A percentile compares a stretch with the other conserved stretches of the same genome.
phyloP scores from a whole-genome alignment of 305 asterid species.

The Salvia sclarea region DNA sequence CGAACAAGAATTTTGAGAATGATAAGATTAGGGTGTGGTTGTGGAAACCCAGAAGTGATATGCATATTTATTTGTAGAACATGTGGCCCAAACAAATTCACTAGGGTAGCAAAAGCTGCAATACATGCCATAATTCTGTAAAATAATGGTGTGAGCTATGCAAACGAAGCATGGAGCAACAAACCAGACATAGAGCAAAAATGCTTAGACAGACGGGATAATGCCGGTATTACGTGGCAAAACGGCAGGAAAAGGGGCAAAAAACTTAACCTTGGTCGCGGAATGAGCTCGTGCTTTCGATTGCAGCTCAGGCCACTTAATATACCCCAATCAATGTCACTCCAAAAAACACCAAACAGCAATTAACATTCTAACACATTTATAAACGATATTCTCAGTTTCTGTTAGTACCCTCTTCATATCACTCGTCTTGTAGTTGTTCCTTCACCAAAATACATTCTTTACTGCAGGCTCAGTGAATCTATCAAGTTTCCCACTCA shows the following conservation, averaged over 20 bases:
- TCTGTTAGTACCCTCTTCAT: not conserved
- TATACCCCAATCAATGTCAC: not conserved
- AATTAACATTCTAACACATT: not conserved
- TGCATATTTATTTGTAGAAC: not conserved
- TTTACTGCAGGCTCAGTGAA: not conserved
- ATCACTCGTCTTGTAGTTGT: not conserved
- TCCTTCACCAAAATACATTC: not conserved
- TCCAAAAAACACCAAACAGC: not conserved
- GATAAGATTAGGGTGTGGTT: not conserved
- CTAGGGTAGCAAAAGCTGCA: not conserved
- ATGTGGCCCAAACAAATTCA: not conserved
- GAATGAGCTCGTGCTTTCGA: not conserved
- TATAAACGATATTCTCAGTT: not conserved
- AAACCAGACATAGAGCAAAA: not conserved
- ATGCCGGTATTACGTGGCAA: not conserved
- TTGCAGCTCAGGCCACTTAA: not conserved
- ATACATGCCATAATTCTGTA: not conserved
- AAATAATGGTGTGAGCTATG: not conserved
- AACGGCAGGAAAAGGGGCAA: not conserved
- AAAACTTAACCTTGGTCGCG: not conserved
- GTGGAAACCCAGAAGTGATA: not conserved
- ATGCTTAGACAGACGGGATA: not conserved
- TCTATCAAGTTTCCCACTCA: not conserved
- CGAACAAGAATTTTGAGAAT: not conserved
- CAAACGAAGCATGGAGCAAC: not conserved